A percentile compares a stretch with the other conserved stretches of the same genome.
phyloP scores from a whole-genome alignment of 805 yeast species.

The Suhomyces prunicola region DNA sequence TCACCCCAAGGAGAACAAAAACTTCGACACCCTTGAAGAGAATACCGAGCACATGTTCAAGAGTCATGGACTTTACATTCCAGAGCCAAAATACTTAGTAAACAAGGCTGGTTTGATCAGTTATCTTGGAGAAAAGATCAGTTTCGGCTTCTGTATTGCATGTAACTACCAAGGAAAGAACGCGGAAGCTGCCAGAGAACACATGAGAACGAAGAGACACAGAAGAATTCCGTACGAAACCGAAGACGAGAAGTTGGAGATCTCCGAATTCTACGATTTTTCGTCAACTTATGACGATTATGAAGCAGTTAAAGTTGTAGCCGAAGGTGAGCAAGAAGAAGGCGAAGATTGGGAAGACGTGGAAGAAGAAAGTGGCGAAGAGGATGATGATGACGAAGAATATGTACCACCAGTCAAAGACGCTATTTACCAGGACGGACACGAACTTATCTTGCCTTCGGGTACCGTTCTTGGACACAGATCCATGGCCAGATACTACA shows the following conservation, averaged over 20 bases:
- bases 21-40: conserved; percentile 38
- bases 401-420: conserved; percentile 24
- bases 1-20: conserved; percentile 30
- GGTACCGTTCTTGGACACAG: conserved; percentile 45
- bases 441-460: conserved; percentile 41
- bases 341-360: conserved; percentile 28
- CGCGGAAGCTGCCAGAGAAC: conserved; percentile 84
- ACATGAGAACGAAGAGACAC: conserved; percentile 81
- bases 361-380: conserved; percentile 33
- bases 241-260: conserved; percentile 69
- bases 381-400: conserved; percentile 22
- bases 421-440: conserved; percentile 33
- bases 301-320: conserved; percentile 4
- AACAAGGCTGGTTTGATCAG: conserved; percentile 71
- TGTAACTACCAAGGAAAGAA: conserved; percentile 84
- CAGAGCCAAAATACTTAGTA: conserved; percentile 68
- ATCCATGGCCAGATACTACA: conserved; percentile 40
- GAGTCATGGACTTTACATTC: conserved; percentile 81
- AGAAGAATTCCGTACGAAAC: conserved; percentile 85
- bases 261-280: conserved; percentile 84
- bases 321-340: conserved; percentile 18
- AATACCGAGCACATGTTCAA: conserved; percentile 70
- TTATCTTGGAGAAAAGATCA: conserved; percentile 76
- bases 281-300: conserved; percentile 52
- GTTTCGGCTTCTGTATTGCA: conserved; percentile 77